These are phyloP conservation scores for Huntiella decipiens DNA, from an alignment of 2,329 filamentous ascomycete species.

Conservation along the genomic window DNA sequence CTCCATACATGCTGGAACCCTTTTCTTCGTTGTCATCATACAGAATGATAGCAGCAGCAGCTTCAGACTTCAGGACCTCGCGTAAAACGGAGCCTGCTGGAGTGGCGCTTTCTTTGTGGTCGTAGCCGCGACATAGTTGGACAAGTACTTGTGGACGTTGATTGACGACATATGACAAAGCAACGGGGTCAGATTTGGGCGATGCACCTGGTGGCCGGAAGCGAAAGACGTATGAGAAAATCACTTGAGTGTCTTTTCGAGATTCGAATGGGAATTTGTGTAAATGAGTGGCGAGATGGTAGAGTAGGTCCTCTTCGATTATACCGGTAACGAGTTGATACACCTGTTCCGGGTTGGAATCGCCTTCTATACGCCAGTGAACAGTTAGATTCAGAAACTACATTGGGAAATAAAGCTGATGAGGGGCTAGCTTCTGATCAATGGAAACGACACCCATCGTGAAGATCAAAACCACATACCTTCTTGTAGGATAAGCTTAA, in stretches of 20 bases:
- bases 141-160: slow-evolving; percentile 73
- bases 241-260: slow-evolving; percentile 85
- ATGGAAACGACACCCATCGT: neutral
- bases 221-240: slow-evolving; percentile 86
- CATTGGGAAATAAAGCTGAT: neutral
- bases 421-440: neutral
- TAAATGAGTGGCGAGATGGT: slow-evolving; percentile 63
- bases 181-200: slow-evolving; percentile 55
- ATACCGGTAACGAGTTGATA: slow-evolving; percentile 69
- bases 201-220: slow-evolving; percentile 57
- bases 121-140: slow-evolving; percentile 75
- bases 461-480: slow-evolving; percentile 32
- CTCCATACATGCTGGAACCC: slow-evolving; percentile 54
- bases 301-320: slow-evolving; percentile 77
- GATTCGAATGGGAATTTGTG: slow-evolving; percentile 84
- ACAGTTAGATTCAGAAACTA: neutral
- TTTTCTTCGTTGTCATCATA: slow-evolving; percentile 68
- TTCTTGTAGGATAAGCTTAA: slow-evolving; percentile 86
- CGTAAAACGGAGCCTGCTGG: slow-evolving; percentile 77
- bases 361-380: slow-evolving; percentile 40
- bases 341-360: slow-evolving; percentile 73
- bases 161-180: slow-evolving; percentile 74
- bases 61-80: slow-evolving; percentile 77
- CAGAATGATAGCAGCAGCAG: slow-evolving; percentile 73
- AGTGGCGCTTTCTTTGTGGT: slow-evolving; percentile 76